These are phyloP conservation scores for Fusarium secorum DNA, from an alignment of 2,329 filamentous ascomycete genomes.

Conservation along the genomic window DNA sequence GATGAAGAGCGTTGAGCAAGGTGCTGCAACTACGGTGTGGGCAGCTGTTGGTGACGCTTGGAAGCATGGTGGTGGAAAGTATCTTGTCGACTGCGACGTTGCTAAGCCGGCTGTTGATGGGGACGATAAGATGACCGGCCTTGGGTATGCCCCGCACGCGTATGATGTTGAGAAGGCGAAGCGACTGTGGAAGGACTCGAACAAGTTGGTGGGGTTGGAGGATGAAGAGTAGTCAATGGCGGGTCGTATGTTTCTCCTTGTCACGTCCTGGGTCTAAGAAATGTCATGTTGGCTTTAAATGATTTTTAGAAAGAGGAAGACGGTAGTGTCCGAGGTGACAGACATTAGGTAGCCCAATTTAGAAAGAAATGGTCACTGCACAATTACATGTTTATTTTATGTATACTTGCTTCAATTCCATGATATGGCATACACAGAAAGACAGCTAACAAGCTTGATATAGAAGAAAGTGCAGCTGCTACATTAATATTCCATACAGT, in stretches of 20 bases:
- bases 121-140: neutral
- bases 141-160: neutral
- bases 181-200: neutral
- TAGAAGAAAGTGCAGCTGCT: accelerated
- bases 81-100: neutral
- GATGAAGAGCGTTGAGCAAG: neutral
- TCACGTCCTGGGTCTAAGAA: accelerated
- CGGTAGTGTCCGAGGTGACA: accelerated
- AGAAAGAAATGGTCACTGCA: too few species aligned
- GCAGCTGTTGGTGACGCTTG: neutral
- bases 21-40: neutral
- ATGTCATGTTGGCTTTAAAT: neutral
- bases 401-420: too few species aligned
- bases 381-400: accelerated
- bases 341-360: neutral
- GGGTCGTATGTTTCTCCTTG: accelerated
- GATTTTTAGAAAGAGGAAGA: accelerated
- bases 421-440: too few species aligned
- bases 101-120: neutral
- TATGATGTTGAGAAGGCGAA: neutral
- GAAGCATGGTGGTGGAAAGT: neutral
- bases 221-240: neutral
- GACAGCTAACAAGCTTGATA: too few species aligned
- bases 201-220: neutral
- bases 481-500: neutral